Percentiles rank a stretch among this genome's conserved stretches.
phyloP scores from a whole-genome alignment of 192 early-diverging fungal species.

The Obelidium mucronatum region DNA sequence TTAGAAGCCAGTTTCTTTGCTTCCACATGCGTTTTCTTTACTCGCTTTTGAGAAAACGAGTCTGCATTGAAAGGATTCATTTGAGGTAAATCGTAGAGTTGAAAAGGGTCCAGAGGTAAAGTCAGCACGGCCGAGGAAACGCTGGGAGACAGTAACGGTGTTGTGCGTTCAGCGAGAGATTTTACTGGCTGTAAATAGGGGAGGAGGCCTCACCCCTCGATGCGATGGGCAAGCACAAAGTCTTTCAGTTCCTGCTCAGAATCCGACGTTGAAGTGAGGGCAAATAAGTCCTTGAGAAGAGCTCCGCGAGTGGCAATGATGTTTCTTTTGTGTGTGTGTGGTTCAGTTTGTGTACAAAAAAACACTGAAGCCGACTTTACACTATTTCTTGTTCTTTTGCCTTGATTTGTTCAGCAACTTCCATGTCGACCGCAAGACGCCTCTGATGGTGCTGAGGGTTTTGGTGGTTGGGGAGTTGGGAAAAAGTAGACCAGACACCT shows the following conservation, averaged over 20 bases:
- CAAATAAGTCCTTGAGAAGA: slow-evolving; percentile 8
- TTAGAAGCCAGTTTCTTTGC: no score
- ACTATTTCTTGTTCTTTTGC: slow-evolving; percentile 2
- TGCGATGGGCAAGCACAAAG: slow-evolving; percentile 23
- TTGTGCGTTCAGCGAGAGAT: not conserved
- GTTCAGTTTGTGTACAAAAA: not conserved
- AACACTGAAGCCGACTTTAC: not conserved
- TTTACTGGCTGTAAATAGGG: no score
- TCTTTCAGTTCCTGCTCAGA: not conserved
- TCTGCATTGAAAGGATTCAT: no score
- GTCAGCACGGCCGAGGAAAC: not conserved
- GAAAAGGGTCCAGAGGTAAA: slow-evolving; percentile 13
- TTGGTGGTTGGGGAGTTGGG: not conserved
- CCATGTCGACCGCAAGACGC: no score
- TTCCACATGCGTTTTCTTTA: no score
- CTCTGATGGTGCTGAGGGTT: not conserved
- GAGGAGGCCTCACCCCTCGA: slow-evolving; percentile 2
- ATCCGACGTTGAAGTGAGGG: not conserved
- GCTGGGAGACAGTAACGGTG: no score
- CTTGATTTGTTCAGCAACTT: not conserved
- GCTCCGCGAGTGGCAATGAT: slow-evolving; percentile 4
- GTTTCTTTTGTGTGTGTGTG: not conserved
- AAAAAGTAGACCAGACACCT: no score
- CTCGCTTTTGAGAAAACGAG: no score
- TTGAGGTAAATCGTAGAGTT: slow-evolving; percentile 8